Conservation (phyloP, 2,329 filamentous ascomycete species). For the Atkinsonella texensis region DNA sequence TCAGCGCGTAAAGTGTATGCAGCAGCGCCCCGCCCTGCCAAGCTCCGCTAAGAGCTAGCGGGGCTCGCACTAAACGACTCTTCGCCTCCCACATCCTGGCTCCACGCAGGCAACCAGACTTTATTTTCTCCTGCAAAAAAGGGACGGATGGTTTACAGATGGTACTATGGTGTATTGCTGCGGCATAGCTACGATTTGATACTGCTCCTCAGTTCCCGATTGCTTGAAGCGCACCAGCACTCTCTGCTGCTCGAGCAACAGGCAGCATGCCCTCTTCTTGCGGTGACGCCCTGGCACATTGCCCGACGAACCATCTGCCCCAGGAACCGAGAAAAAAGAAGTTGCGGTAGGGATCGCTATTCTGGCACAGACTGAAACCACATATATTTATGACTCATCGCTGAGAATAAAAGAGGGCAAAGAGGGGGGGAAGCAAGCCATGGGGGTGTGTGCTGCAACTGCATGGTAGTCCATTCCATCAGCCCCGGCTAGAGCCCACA, state of each 20-base stretch:
- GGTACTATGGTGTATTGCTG: neutral
- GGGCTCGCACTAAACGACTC: neutral
- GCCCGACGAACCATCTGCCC: neutral
- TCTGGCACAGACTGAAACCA: constrained; percentile 10
- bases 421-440: constrained; percentile 2
- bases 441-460: constrained; percentile 1
- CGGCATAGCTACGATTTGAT: neutral
- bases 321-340: neutral
- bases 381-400: constrained; percentile 13
- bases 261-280: neutral
- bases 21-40: constrained; percentile 4
- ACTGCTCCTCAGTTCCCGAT: neutral
- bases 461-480: constrained; percentile 8
- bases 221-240: neutral
- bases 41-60: constrained; percentile 9
- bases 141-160: neutral
- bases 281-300: neutral
- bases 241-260: neutral
- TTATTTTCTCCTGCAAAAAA: neutral
- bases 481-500: constrained; percentile 5
- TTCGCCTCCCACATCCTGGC: neutral
- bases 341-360: constrained; percentile 8
- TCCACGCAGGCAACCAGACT: neutral
- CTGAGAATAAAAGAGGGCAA: constrained; percentile 7
- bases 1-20: constrained; percentile 10